phyloP scores from a whole-genome alignment of 2,329 filamentous ascomycete species.

The Zalaria obscura region DNA sequence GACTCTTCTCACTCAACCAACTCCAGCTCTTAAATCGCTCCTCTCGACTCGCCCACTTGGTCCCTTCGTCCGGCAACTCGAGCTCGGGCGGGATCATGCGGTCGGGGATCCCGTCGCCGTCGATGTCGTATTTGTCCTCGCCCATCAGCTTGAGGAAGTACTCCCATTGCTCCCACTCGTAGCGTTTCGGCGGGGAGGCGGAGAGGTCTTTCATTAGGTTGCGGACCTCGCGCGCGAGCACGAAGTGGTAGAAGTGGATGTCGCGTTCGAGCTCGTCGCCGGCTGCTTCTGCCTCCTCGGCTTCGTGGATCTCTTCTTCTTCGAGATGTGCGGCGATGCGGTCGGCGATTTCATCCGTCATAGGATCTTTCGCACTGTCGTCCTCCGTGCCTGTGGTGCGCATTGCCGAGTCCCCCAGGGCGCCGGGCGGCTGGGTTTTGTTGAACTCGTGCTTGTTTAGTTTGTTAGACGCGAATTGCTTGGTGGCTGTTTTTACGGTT shows the following conservation, averaged over 20 bases:
- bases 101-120: slow-evolving; percentile 7
- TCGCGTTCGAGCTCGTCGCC: slow-evolving; percentile 32
- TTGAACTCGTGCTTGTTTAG: slow-evolving; percentile 5
- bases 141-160: slow-evolving; percentile 35
- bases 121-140: slow-evolving; percentile 18
- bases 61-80: slow-evolving; percentile 1
- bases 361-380: slow-evolving; percentile 3
- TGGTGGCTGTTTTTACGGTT: slow-evolving; percentile 13
- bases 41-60: slow-evolving; percentile 4
- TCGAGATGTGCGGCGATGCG: slow-evolving; percentile 24
- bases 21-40: slow-evolving; percentile 39
- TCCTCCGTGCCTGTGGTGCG: neutral
- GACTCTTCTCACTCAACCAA: slow-evolving; percentile 57
- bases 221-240: slow-evolving; percentile 30
- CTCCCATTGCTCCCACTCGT: slow-evolving; percentile 28
- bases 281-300: slow-evolving; percentile 24
- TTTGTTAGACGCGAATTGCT: slow-evolving; percentile 8
- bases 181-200: slow-evolving; percentile 20
- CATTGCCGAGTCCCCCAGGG: neutral
- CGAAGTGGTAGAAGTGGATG: slow-evolving; percentile 36
- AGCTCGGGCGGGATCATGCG: slow-evolving; percentile 6
- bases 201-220: slow-evolving; percentile 28
- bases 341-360: slow-evolving; percentile 11
- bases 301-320: slow-evolving; percentile 25
- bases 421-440: slow-evolving; percentile 7